A percentile compares a stretch with the other conserved stretches of the same genome.
These are phyloP conservation scores for Boletus barrowsii DNA, from an alignment of 768 basidiomycete genomes.

Conservation along the genomic window DNA sequence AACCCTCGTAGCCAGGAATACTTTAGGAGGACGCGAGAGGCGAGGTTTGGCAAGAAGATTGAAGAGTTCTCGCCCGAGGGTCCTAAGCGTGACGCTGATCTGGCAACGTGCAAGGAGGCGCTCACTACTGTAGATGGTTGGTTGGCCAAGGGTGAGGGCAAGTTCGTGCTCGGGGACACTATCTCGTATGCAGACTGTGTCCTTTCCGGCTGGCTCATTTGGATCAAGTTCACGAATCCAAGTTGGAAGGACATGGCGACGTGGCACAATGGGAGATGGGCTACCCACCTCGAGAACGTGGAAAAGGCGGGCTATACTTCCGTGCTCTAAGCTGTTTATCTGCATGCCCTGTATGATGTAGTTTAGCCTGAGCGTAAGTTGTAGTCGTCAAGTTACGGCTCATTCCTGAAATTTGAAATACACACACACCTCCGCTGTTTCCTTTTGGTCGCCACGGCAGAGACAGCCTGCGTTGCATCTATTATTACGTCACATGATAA, in stretches of 20 bases:
- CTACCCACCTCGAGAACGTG: slow-evolving; percentile 28
- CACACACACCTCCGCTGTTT: too few species aligned
- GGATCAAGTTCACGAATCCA: slow-evolving; percentile 31
- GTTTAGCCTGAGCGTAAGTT: too few species aligned
- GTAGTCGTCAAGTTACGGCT: too few species aligned
- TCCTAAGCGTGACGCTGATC: slow-evolving; percentile 21
- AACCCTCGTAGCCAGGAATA: slow-evolving; percentile 30
- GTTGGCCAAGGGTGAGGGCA: slow-evolving; percentile 28
- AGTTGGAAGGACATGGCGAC: slow-evolving; percentile 34
- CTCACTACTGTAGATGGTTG: slow-evolving; percentile 28
- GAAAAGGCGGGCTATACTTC: slow-evolving; percentile 30
- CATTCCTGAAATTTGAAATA: too few species aligned
- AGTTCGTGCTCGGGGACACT: slow-evolving; percentile 34
- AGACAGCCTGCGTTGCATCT: too few species aligned
- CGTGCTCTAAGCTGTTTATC: slow-evolving; percentile 4
- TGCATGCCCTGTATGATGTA: background rate
- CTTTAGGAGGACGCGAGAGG: slow-evolving; percentile 36
- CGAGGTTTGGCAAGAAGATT: slow-evolving; percentile 30
- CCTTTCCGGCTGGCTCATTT: slow-evolving; percentile 34
- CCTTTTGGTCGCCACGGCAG: too few species aligned
- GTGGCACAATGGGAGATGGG: slow-evolving; percentile 43
- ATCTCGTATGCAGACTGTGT: slow-evolving; percentile 36
- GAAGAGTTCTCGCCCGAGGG: slow-evolving; percentile 36
- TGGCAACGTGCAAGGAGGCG: slow-evolving; percentile 28
- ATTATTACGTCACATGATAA: too few species aligned